A percentile compares a stretch with the other conserved stretches of the same genome.
These are phyloP conservation scores for Penicillium sp. DNA, from an alignment of 2,329 filamentous ascomycete genomes.

Conservation along the genomic window DNA sequence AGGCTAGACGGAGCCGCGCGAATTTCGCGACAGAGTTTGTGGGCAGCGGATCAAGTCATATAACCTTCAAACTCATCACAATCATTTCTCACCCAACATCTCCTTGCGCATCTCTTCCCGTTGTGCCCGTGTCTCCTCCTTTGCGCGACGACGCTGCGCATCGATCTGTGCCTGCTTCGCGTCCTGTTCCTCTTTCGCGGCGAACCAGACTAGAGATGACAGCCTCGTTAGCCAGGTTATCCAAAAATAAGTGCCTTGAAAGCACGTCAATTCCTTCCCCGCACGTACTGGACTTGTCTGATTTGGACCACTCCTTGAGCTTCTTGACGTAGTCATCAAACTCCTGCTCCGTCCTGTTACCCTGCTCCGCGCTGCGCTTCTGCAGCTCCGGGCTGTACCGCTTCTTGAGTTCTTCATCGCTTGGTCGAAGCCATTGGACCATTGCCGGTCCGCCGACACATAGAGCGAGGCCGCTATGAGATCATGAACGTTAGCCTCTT, in stretches of 20 bases:
- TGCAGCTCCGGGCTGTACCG: constrained; percentile 94
- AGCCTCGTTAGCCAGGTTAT: constrained; percentile 1
- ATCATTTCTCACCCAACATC: constrained; percentile 33
- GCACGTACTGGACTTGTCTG: constrained; percentile 74
- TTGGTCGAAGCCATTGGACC: constrained; percentile 66
- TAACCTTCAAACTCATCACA: not conserved
- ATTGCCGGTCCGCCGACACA: constrained; percentile 81
- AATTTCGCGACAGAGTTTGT: not conserved
- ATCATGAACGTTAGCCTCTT: constrained; percentile 2
- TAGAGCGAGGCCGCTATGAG: constrained; percentile 60
- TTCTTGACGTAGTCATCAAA: constrained; percentile 81
- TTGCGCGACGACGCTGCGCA: constrained; percentile 21
- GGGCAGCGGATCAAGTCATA: not conserved
- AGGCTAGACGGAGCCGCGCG: not conserved
- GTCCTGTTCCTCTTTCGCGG: constrained; percentile 36
- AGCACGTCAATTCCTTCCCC: not conserved
- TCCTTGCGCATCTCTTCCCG: constrained; percentile 40
- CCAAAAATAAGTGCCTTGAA: too few relatives aligned
- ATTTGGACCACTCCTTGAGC: constrained; percentile 85
- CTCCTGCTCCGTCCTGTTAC: constrained; percentile 70
- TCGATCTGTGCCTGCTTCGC: constrained; percentile 25
- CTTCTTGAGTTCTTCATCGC: constrained; percentile 84
- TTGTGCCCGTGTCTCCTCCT: constrained; percentile 33
- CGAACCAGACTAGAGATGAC: constrained; percentile 36
- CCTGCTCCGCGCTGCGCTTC: constrained; percentile 74